Evolutionary conservation across 257 asterid genomes (phyloP).

Genomic region (Nicotiana attenuata): DNA sequence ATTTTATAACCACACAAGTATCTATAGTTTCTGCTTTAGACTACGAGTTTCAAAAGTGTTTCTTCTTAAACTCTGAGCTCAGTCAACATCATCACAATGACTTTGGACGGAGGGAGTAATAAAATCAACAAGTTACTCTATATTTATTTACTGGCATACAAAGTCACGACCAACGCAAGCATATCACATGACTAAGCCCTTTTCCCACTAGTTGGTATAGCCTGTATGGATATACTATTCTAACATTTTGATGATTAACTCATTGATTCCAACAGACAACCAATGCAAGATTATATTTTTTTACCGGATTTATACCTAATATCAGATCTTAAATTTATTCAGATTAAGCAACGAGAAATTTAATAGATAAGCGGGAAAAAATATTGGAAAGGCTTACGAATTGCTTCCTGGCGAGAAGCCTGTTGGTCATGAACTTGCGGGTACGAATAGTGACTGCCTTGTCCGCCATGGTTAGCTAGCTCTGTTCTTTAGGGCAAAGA

Average conservation of each 20-base stretch:
- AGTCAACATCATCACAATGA: too few relatives aligned
- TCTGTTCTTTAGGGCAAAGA: background rate
- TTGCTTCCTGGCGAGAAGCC: constrained; percentile 21
- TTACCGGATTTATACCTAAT: background rate
- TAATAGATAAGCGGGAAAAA: background rate
- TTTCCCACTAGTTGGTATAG: background rate
- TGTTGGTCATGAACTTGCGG: constrained; percentile 24
- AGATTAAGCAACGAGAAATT: background rate
- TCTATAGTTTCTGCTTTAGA: too few relatives aligned
- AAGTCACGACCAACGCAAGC: background rate
- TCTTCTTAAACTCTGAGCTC: too few relatives aligned
- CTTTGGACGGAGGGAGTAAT: too few relatives aligned
- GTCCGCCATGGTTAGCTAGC: constrained; percentile 13
- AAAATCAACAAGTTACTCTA: background rate
- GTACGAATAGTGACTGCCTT: constrained; percentile 20
- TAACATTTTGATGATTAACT: background rate
- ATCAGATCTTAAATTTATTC: background rate
- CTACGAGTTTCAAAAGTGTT: too few relatives aligned
- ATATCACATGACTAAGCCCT: background rate
- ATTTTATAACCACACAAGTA: too few relatives aligned
- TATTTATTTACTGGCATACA: background rate
- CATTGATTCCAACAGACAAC: background rate
- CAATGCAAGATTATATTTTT: background rate
- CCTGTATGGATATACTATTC: background rate
- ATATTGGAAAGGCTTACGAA: background rate